Evolutionary conservation across 192 early-diverging fungal genomes (phyloP).

Genomic region (Geosiphon pyriformis): DNA sequence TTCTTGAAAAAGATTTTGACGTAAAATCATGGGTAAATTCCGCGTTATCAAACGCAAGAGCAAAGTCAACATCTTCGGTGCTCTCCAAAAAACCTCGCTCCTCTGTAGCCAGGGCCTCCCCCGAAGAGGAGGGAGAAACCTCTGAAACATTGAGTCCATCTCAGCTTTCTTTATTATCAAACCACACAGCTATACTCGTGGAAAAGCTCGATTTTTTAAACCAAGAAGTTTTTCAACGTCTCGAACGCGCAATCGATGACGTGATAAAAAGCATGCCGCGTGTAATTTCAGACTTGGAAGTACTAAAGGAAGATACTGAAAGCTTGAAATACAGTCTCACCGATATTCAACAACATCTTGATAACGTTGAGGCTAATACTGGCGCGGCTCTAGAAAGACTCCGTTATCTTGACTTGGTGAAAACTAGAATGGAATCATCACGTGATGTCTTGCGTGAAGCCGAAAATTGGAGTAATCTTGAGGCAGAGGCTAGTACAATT

Average conservation of each 20-base stretch:
- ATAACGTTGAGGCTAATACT: slow-evolving; percentile 39
- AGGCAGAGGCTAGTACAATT: slow-evolving; percentile 57
- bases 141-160: slow-evolving; percentile 1
- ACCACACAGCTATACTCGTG: slow-evolving; percentile 24
- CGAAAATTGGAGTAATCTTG: slow-evolving; percentile 75
- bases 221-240: slow-evolving; percentile 48
- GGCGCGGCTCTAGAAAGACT: slow-evolving; percentile 53
- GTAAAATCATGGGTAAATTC: slow-evolving; percentile 66
- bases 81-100: background rate
- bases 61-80: no score
- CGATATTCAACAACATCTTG: slow-evolving; percentile 40
- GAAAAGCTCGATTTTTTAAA: slow-evolving; percentile 53
- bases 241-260: slow-evolving; percentile 51
- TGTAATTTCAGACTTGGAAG: slow-evolving; percentile 55
- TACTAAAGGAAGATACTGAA: slow-evolving; percentile 47
- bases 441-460: slow-evolving; percentile 59
- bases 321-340: slow-evolving; percentile 41
- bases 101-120: background rate
- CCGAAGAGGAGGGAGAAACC: background rate
- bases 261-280: slow-evolving; percentile 55
- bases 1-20: slow-evolving; percentile 46
- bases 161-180: slow-evolving; percentile 14
- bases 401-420: slow-evolving; percentile 56
- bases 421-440: slow-evolving; percentile 62
- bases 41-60: slow-evolving; percentile 27